phyloP scores from a whole-genome alignment of 2,329 filamentous ascomycete genomes.

The Akanthomyces muscarius region DNA sequence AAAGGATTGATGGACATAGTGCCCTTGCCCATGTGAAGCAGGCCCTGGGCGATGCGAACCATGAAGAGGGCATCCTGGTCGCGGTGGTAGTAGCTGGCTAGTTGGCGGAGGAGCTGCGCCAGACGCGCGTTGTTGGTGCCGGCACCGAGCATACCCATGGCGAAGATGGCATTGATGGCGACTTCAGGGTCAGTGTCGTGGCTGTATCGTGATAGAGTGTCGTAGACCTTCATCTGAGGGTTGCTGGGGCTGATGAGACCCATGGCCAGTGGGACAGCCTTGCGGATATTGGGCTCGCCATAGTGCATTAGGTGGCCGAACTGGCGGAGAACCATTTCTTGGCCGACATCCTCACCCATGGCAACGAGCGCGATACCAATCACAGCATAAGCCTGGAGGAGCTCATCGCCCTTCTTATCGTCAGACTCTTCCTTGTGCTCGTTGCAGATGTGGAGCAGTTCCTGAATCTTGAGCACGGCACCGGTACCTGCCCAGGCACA shows the following conservation, averaged over 20 bases:
- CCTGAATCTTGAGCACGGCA: conserved; percentile 93
- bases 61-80: conserved; percentile 97
- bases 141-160: conserved; percentile 94
- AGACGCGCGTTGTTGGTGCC: conserved; percentile 97
- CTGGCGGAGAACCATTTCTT: conserved; percentile 97
- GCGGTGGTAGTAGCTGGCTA: conserved; percentile 97
- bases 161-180: conserved; percentile 96
- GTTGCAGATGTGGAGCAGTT: conserved; percentile 95
- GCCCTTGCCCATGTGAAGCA: conserved; percentile 98
- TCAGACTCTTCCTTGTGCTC: conserved; percentile 93
- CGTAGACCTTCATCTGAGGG: conserved; percentile 99
- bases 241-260: conserved; percentile 95
- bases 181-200: conserved; percentile 99
- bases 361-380: conserved; percentile 89
- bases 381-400: conserved; percentile 93
- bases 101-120: conserved; percentile 87
- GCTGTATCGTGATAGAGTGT: conserved; percentile 93
- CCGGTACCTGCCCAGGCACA: conserved; percentile 98
- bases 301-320: conserved; percentile 99
- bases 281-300: conserved; percentile 93
- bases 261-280: conserved; percentile 93
- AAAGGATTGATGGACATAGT: conserved; percentile 96
- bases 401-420: conserved; percentile 91
- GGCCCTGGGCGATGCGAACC: conserved; percentile 96
- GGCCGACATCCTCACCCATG: conserved; percentile 97